These are phyloP conservation scores for Rhipidocladum racemiflorum DNA, from an alignment of 176 grass and related monocot genomes.

Conservation along the genomic window DNA sequence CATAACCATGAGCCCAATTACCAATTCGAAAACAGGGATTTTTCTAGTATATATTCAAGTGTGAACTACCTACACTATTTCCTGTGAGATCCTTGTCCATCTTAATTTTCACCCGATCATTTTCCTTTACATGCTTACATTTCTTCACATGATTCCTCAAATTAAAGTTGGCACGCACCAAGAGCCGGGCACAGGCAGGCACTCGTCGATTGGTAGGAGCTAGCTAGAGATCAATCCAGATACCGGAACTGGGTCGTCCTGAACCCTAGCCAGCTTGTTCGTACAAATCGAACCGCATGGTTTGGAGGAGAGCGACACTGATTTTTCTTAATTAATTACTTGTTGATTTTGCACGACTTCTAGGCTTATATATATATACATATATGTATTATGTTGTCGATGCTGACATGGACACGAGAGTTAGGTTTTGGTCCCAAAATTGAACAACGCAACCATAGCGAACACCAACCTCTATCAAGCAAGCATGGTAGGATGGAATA, in stretches of 20 bases:
- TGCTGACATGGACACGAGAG: background rate
- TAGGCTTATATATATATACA: background rate
- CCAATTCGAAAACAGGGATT: background rate
- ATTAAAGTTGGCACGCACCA: background rate
- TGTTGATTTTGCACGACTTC: background rate
- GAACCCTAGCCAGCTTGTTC: background rate
- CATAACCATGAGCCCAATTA: background rate
- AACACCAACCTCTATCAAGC: background rate
- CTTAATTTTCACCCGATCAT: background rate
- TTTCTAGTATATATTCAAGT: background rate
- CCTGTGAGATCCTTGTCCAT: background rate
- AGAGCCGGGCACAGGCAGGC: background rate
- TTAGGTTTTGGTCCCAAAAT: slow-evolving; percentile 1
- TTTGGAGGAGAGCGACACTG: background rate
- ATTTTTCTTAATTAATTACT: background rate
- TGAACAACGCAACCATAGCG: background rate
- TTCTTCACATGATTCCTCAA: background rate
- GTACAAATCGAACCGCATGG: background rate
- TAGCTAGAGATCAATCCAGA: background rate
- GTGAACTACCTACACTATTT: no score
- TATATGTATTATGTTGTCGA: no score
- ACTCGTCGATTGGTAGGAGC: background rate
- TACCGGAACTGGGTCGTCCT: background rate
- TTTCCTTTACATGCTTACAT: background rate
- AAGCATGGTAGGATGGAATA: background rate